These are phyloP conservation scores for Populus hybrid DNA, from an alignment of 441 rosid genomes.

Conservation along the genomic window DNA sequence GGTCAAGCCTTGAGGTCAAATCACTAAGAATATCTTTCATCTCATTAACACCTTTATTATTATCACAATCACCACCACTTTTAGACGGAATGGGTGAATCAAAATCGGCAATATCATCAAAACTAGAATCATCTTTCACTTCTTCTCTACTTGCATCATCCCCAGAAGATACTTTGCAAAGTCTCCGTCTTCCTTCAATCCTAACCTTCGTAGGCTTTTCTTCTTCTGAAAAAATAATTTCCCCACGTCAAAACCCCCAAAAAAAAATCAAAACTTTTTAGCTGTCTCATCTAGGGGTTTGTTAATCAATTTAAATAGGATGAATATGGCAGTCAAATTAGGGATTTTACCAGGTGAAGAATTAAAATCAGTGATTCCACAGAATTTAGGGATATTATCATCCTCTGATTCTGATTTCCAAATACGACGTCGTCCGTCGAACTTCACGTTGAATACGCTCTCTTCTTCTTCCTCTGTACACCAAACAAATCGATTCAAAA, in stretches of 20 bases:
- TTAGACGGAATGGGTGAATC: conserved; percentile 57
- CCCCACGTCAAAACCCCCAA: not conserved
- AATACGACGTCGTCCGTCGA: conserved; percentile 29
- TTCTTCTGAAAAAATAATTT: conserved; percentile 18
- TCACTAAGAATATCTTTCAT: conserved; percentile 77
- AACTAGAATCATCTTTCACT: conserved; percentile 33
- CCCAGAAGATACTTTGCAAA: conserved; percentile 53
- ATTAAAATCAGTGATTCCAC: conserved; percentile 46
- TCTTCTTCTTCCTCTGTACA: conserved; percentile 27
- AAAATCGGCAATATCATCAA: conserved; percentile 54
- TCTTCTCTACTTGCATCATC: conserved; percentile 3
- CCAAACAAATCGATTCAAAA: not conserved
- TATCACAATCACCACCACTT: conserved; percentile 18
- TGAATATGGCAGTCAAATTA: not conserved
- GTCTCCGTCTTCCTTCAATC: conserved; percentile 71
- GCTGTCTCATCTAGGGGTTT: not conserved
- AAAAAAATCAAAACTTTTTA: not conserved
- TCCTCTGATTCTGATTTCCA: conserved; percentile 19
- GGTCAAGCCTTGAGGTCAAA: conserved; percentile 70
- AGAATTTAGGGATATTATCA: conserved; percentile 29
- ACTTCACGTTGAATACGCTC: conserved; percentile 25
- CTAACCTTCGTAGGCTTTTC: conserved; percentile 43
- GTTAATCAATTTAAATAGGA: not conserved
- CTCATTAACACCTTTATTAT: conserved; percentile 38
- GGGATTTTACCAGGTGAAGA: conserved; percentile 36